Evolutionary conservation across 805 yeast genomes (phyloP), one percentile per base, ranked within the genome.

Genomic region (Myxozyma nipponensis): DNA sequence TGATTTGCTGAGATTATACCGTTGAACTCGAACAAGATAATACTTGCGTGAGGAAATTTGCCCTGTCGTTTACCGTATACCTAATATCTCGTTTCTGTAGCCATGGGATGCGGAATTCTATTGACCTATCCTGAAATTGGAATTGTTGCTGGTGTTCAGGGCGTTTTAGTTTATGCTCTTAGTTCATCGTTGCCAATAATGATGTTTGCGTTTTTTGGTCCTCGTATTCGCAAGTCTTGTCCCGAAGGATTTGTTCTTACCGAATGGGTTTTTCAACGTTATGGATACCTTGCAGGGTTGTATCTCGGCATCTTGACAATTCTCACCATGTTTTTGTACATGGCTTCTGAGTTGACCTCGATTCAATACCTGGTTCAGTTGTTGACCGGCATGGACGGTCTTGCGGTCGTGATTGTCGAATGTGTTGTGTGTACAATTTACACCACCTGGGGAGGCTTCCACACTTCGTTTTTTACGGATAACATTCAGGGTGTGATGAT

Each of bases 171-270:
- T 6, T 90, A 90, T 64, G 80, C 89, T 1, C 58, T 87, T 10
- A 70, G 84, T 17, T 93, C 95, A 34, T 83, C 95, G 1, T 66
- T 90, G 42, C 97, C 97, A 3, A 83, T 90, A 69, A 73, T 86
- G 53, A 68, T 86, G n/a, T 90, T 90, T 72, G 86, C 93, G 0
- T 76, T 77, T 46, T 69, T 86, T 51, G 96, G 96, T 0, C 96
- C 97, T 1, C 64, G 81, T 7, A 82, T 90, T 52, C 74, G 96
- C 57, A 77, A 72, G 52, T 77, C 77, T 59, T 86, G 95, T 60
- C 97, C 97, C 0, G 79, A 86, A 6, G 97, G 96, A 2, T 90
- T 90, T 66, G 89, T 90, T 24, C 71, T 90, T 59, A 88, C 96
- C 3, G 96, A 90, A 65, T 90, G 97, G 97, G 91, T 87, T n/a